Base-by-base conservation (phyloP, 805 yeast species). In the Starmerella etchellsii region DNA sequence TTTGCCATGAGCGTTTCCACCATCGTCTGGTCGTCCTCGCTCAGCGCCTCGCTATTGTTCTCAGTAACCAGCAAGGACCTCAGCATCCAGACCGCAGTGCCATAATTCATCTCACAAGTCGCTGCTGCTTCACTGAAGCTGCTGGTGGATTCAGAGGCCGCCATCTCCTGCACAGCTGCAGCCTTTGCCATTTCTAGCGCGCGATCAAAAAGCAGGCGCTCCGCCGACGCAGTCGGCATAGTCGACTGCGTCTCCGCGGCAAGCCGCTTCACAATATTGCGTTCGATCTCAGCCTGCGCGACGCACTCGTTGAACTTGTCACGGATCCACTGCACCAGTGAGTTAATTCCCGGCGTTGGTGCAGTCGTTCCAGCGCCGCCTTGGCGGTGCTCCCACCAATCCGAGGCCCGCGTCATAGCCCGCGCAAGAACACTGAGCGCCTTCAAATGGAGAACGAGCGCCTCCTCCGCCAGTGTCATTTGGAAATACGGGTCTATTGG, bases 81-180 rank as follows among this genome's bases (percentile, higher is more conserved):
- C 54, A 88, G 65, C 95, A 88, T 84, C 96, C 96, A 88, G 39
- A 88, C 73, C 0, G 95, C 78, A 0, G 95, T 83, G 3, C 93
- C 82, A 58, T 88, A 88, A 8, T 88, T 81, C 43, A 81, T 62
- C 60, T 87, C 95, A 61, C 96, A 87, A 6, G 43, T 33, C 21
- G 43, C 21, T 3, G 22, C 28, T 3, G 44, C 36, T 14, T 45
- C 49, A 9, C 31, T 24, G 37, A 34, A 34, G 14, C 7, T 14
- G 25, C 25, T 26, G n/a, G 34, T 15, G 37, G 81, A 58, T 54
- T 79, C 85, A 41, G 74, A 79, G 34, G 81, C 81, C 14, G 44
- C 22, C 52, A 85, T 67, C 61, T 88, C 98, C 56, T 79, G 76
- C 41, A 81, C 78, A 0, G 97, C 97, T 1, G 97, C 95, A 37